Conservation (phyloP, 768 basidiomycete genomes). For the Boletus rubescentipes region DNA sequence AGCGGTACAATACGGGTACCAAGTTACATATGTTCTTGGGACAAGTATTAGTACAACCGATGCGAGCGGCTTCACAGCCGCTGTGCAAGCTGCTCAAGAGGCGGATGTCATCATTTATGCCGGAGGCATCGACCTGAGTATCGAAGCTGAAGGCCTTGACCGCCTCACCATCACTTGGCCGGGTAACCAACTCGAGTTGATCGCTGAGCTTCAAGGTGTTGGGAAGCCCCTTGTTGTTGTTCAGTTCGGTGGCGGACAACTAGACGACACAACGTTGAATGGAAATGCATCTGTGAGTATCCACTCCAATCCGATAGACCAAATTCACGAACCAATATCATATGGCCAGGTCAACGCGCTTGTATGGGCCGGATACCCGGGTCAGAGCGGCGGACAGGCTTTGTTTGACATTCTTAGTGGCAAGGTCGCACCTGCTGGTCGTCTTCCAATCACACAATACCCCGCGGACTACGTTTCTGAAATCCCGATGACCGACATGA, state of each 20-base stretch:
- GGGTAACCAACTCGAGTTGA: slow-evolving; percentile 51
- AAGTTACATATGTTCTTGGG: slow-evolving; percentile 43
- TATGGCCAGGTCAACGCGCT: slow-evolving; percentile 44
- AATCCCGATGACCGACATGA: slow-evolving; percentile 60
- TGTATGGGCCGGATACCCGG: slow-evolving; percentile 50
- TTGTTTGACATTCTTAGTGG: slow-evolving; percentile 53
- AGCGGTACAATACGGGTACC: slow-evolving; percentile 46
- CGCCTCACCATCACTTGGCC: slow-evolving; percentile 53
- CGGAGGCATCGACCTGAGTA: slow-evolving; percentile 51
- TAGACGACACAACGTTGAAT: slow-evolving; percentile 49
- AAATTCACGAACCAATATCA: background rate
- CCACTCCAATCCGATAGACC: background rate
- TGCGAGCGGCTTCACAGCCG: slow-evolving; percentile 48
- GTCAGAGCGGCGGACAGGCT: slow-evolving; percentile 45
- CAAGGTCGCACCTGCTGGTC: slow-evolving; percentile 53
- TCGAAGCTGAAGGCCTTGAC: slow-evolving; percentile 51
- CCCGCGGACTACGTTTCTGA: slow-evolving; percentile 46
- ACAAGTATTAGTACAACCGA: slow-evolving; percentile 41
- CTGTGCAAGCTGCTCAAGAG: slow-evolving; percentile 45
- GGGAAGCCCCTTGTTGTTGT: slow-evolving; percentile 53
- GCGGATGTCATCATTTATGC: slow-evolving; percentile 53
- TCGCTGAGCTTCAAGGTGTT: slow-evolving; percentile 42
- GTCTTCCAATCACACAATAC: slow-evolving; percentile 55
- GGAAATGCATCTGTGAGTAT: slow-evolving; percentile 38
- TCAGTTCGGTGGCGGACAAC: slow-evolving; percentile 59